phyloP scores from a whole-genome alignment of 169 alveolate species.

The Plasmodium coatneyi region DNA sequence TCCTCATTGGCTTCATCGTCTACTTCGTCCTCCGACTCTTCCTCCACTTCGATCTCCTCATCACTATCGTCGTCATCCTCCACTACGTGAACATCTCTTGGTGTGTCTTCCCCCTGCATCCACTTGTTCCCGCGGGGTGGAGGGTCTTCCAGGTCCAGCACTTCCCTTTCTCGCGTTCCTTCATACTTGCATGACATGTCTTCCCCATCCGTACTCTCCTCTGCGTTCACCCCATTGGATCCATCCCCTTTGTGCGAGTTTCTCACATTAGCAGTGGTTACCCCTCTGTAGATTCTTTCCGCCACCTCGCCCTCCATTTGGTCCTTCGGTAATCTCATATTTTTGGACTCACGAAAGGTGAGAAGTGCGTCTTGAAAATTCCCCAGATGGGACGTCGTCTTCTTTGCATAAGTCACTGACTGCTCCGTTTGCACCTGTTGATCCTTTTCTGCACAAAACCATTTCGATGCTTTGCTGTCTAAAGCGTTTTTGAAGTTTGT shows the following conservation, averaged over 20 bases:
- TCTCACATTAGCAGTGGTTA: neutral
- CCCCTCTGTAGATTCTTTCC: neutral
- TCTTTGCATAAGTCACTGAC: neutral
- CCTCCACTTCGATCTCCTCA: too few relatives aligned
- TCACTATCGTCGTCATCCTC: neutral
- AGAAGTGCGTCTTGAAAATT: neutral
- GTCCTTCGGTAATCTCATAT: neutral
- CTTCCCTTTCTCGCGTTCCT: neutral
- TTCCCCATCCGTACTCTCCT: neutral
- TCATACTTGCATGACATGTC: neutral
- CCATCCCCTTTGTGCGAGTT: neutral
- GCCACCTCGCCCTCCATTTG: neutral
- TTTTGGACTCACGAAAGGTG: neutral
- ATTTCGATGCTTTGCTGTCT: neutral
- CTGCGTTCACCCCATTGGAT: neutral
- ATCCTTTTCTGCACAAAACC: neutral
- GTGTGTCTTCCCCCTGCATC: neutral
- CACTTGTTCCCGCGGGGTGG: neutral
- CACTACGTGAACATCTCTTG: neutral
- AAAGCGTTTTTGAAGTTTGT: neutral
- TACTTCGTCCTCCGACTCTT: neutral
- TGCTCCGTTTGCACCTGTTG: neutral
- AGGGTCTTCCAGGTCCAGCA: neutral
- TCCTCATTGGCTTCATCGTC: neutral
- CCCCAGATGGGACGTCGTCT: neutral